Base-by-base conservation (phyloP, 129 eudicot genomes). In the Arctium lappa region DNA sequence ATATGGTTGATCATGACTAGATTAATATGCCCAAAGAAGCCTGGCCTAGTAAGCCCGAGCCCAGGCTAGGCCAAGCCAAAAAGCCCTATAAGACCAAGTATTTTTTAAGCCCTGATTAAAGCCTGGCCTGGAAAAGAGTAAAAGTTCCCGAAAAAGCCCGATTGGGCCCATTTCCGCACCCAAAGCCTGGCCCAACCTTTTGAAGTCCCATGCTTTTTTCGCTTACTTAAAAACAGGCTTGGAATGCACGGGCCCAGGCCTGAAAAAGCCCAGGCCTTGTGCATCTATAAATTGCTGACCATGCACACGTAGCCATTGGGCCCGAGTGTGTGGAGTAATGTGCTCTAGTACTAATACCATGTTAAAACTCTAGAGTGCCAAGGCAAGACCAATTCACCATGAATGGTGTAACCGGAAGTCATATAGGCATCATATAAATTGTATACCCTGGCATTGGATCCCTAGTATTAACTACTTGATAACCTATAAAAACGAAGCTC, bases 401-500 rank as follows among this genome's bases (percentile, higher is more conserved):
- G 62, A 50, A 50, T 50, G 62, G 62, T 50, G 62, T 13, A 50
- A 50, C 62, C 62, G 3, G 8, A 50, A 50, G 69, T 62, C 69
- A 62, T 62, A 62, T 62, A 62, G 69, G 30, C 10, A 62, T 62
- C 31, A 62, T 22, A 62, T n/a, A 62, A 62, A 7, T n/a, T 62
- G 69, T 62, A 4, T 62, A 16, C 10, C 30, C 8, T 16, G 30
- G 30, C 11, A 10, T 1, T 16, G 7, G 69, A 62, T n/a, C 30
- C 30, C 69, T 62, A 62, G 69, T 18, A 27, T 62, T 62, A 63
- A 63, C 32, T 66, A 66, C 33, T 66, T 18, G 69, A 70, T 40
- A 85, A 37, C 2, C 39, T 33, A 69, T 70, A 71, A 60, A 40
- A 50, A 31, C 60, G n/a, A 69, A 77, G 75, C 91, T 85, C 72